Evolutionary conservation across 257 asterid species (phyloP), one percentile per base, ranked within the genome.

Genomic region (Nicotiana paniculata): DNA sequence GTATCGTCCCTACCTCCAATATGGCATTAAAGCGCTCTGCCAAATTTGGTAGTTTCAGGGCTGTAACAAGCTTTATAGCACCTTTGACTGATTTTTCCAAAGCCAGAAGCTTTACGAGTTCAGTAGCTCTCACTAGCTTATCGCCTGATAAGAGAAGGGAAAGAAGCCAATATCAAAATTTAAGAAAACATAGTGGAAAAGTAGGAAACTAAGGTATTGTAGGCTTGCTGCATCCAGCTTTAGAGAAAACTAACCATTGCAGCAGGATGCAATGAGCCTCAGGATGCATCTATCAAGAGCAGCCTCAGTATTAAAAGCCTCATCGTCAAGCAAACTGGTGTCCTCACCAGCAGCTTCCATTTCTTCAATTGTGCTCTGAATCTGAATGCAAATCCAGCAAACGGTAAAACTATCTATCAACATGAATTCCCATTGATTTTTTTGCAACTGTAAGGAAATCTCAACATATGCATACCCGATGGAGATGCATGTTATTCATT

Each of bases 11-110:
- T 81, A 96, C 98, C 97, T 94, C 98, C 67, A 96, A 88, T 84
- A 94, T 92, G 91, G 86, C 79, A 88, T 86, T 94, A 88, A 96
- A 96, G 70, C 98, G 94, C 84, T 96, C 99, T 2, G 98, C 99
- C 87, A 96, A 88, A 87, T 88, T 96, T 64, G 99, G 97, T 58
- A 90, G 97, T 88, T 96, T 96, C 85, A 96, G 81, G 28, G 93
- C 94, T 54, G 99, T 96, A 17, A 88, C 99, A 69, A 96, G 93
- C 91, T 96, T 96, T 85, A 94, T 94, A 55, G 99, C 99, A 61
- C 95, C 98, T 88, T 89, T 91, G 5, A 93, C 91, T 30, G 98
- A 93, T 85, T 94, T 96, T 85, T 91, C 97, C 63, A 93, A 88
- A 46, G 97, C 88, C 79, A 96, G 91, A 82, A 94, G 98, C 83